Conservation (phyloP, 2,329 filamentous ascomycete species). For the Bipolaris zeicola region DNA sequence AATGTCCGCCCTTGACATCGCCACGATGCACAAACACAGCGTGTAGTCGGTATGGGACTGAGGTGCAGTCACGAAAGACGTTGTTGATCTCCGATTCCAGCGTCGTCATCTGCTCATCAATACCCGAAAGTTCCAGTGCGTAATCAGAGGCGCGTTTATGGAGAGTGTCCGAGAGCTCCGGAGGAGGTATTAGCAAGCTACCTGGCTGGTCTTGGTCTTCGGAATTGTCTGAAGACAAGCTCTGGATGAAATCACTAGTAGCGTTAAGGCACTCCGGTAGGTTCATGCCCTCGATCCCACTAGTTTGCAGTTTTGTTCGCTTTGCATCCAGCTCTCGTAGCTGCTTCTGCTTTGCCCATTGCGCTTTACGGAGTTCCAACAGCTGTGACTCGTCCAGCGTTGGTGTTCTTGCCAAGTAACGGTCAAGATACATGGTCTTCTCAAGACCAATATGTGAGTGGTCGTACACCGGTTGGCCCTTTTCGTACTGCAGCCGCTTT, state of each 20-base stretch:
- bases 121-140: slow-evolving; percentile 31
- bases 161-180: slow-evolving; percentile 28
- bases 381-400: slow-evolving; percentile 51
- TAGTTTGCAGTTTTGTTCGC: slow-evolving; percentile 49
- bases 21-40: slow-evolving; percentile 92
- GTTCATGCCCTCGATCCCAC: slow-evolving; percentile 38
- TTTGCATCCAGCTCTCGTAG: slow-evolving; percentile 62
- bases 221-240: slow-evolving; percentile 19
- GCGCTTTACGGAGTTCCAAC: slow-evolving; percentile 67
- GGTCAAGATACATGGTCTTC: slow-evolving; percentile 82
- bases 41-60: slow-evolving; percentile 80
- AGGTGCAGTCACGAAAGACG: slow-evolving; percentile 67
- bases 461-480: slow-evolving; percentile 53
- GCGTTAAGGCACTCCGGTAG: slow-evolving; percentile 41
- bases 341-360: slow-evolving; percentile 75
- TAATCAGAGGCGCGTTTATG: slow-evolving; percentile 30
- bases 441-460: slow-evolving; percentile 74
- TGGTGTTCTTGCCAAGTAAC: slow-evolving; percentile 63
- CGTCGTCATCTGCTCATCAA: slow-evolving; percentile 50
- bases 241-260: slow-evolving; percentile 32
- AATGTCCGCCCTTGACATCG: slow-evolving; percentile 71
- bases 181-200: slow-evolving; percentile 24
- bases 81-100: slow-evolving; percentile 57
- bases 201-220: slow-evolving; percentile 9
- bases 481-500: slow-evolving; percentile 76